Base-by-base conservation (phyloP, 1,284 basidiomycete species). In the Ceratobasidium sp. region DNA sequence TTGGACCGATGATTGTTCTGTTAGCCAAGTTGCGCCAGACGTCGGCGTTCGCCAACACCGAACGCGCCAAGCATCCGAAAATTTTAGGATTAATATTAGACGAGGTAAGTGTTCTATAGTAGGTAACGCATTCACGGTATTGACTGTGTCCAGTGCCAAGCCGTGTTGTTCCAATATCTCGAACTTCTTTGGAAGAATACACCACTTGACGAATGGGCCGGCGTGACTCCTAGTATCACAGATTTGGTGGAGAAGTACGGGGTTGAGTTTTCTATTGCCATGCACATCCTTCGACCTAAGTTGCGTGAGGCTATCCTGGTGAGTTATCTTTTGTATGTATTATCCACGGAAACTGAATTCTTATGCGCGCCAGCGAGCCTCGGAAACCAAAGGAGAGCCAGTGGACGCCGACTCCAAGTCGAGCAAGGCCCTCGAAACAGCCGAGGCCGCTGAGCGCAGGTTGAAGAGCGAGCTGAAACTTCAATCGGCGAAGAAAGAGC, bases 251-350 rank as follows among this genome's bases (percentile, higher is more conserved):
- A 84, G 54, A 82, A 84, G 49, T 95, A 89, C 77, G 90, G 87
- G 1, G 85, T 98, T 56, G 87, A 87, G 70, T 85, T 89, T 42
- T 85, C 90, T 9, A 87, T 95, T 69, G 92, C 92, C 67, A 96
- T 97, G 90, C 91, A 94, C 75, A 89, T 97, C 66, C 84, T 93
- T 53, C 86, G 95, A 8, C 93, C 94, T 2, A 87, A 90, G 69
- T 81, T 95, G 29, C 85, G 90, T 71, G 78, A 79, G 2, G 79
- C 82, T 36, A 80, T 93, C 59, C 78, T 87, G 74, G 89, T 88
- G 76, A 73, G 83, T 78, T 59, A 50, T 58, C 29, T 59, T 64
- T 68, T 54, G 44, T 21, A 56, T 50, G 27, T 29, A 8, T n/a
- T 23, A 21, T 0, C 14, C n/a, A 14, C n/a, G n/a, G n/a, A n/a